These are phyloP conservation scores for Metschnikowia henanensis DNA, from an alignment of 805 yeast genomes.

Conservation along the genomic window DNA sequence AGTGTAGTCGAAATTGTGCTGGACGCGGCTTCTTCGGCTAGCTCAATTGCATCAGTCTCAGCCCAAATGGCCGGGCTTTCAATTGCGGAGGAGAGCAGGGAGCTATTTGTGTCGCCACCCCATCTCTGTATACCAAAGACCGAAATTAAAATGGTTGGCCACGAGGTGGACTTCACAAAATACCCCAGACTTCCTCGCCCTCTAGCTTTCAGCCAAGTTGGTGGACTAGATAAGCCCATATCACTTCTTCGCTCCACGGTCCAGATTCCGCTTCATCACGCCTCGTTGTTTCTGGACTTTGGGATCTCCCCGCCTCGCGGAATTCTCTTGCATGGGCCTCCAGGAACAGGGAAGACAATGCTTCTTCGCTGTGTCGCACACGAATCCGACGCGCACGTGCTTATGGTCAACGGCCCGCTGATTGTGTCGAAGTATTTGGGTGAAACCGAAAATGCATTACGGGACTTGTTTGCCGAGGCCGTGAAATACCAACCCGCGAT, in stretches of 20 bases:
- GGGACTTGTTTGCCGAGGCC: conserved; percentile 85
- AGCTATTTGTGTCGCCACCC: conserved; percentile 45
- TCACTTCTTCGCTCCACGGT: conserved; percentile 61
- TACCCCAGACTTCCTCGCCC: conserved; percentile 47
- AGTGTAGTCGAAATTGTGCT: conserved; percentile 30
- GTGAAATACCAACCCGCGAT: conserved; percentile 82
- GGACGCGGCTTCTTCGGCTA: conserved; percentile 16
- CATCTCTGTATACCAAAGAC: conserved; percentile 37
- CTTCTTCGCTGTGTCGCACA: conserved; percentile 78
- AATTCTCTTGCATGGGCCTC: conserved; percentile 90
- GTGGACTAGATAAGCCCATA: conserved; percentile 75
- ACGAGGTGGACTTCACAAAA: conserved; percentile 17
- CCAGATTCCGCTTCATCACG: conserved; percentile 77
- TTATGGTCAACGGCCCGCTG: conserved; percentile 87
- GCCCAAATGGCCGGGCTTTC: conserved; percentile 15
- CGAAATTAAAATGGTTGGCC: conserved; percentile 17
- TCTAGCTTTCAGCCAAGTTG: conserved; percentile 56
- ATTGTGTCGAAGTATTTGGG: conserved; percentile 92
- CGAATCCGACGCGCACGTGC: conserved; percentile 77
- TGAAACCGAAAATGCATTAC: conserved; percentile 85
- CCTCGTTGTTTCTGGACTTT: conserved; percentile 74
- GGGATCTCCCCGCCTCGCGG: conserved; percentile 95
- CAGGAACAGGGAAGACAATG: conserved; percentile 97
- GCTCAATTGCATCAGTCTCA: conserved; percentile 11
- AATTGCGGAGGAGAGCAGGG: conserved; percentile 10